Evolutionary conservation across 257 asterid genomes (phyloP).

Genomic region (Nicotiana sylvestris): DNA sequence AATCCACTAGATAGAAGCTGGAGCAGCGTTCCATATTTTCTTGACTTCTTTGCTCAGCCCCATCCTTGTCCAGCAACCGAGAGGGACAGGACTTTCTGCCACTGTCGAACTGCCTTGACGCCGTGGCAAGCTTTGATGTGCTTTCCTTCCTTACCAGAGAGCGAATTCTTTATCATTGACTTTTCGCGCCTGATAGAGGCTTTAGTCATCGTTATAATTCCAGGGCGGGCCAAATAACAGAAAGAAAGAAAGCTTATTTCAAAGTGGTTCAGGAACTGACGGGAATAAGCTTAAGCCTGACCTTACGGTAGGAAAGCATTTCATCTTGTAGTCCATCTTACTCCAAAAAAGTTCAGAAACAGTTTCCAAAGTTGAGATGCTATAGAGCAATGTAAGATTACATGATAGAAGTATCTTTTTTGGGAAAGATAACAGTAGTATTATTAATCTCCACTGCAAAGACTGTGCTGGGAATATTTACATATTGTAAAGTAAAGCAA

Average conservation of each 20-base stretch:
- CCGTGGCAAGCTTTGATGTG: no score
- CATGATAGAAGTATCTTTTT: background rate
- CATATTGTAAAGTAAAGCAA: no score
- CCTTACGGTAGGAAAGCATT: background rate
- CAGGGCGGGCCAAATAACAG: background rate
- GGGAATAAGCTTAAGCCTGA: background rate
- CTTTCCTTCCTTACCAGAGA: background rate
- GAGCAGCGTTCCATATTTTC: background rate
- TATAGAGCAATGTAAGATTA: background rate
- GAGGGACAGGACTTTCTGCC: no score
- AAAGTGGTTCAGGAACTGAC: background rate
- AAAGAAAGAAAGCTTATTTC: background rate
- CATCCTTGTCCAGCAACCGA: background rate
- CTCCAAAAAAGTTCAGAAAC: background rate
- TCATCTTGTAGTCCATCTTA: background rate
- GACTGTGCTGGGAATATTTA: no score
- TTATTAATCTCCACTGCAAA: no score
- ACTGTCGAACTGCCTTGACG: no score
- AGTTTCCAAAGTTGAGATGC: background rate
- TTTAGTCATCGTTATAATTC: background rate
- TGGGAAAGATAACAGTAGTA: no score
- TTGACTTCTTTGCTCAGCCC: background rate
- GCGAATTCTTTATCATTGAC: background rate
- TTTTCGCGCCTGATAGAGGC: background rate
- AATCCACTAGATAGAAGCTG: background rate